Evolutionary conservation across 116 monocot species (phyloP).

Genomic region (Iris pallida): DNA sequence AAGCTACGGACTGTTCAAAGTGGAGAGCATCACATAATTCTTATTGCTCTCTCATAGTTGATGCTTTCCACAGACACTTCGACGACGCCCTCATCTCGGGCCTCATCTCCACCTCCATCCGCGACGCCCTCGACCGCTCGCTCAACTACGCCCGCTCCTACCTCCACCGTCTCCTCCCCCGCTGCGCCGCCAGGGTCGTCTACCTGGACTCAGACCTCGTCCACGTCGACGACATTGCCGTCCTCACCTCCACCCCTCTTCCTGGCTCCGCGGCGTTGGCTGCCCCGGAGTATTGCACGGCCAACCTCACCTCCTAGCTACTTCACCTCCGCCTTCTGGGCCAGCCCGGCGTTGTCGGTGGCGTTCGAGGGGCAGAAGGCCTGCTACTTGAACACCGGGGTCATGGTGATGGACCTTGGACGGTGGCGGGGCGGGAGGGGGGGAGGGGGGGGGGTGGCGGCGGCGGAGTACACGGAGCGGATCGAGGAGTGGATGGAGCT

Average conservation of each 20-base stretch:
- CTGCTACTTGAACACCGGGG: slow-evolving; percentile 82
- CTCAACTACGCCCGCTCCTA: slow-evolving; percentile 84
- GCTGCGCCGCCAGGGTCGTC: slow-evolving; percentile 40
- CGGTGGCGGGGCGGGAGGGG: slow-evolving; percentile 53
- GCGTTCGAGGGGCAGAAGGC: slow-evolving; percentile 40
- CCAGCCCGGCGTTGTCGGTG: slow-evolving; percentile 39
- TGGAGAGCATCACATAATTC: too few relatives aligned
- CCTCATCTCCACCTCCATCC: slow-evolving; percentile 73
- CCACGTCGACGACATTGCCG: slow-evolving; percentile 61
- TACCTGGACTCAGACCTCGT: slow-evolving; percentile 77
- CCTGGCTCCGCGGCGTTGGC: slow-evolving; percentile 38
- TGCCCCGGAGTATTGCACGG: slow-evolving; percentile 78
- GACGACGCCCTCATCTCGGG: slow-evolving; percentile 49
- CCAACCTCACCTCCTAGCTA: slow-evolving; percentile 71
- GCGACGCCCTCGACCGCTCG: slow-evolving; percentile 66
- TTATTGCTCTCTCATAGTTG: too few relatives aligned
- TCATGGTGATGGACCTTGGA: slow-evolving; percentile 72
- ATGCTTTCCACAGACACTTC: too few relatives aligned
- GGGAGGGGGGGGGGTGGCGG: too few relatives aligned
- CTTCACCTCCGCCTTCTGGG: slow-evolving; percentile 68
- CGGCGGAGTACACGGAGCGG: slow-evolving; percentile 44
- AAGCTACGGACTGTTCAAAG: too few relatives aligned
- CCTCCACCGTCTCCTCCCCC: slow-evolving; percentile 41
- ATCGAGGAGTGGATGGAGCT: slow-evolving; percentile 81
- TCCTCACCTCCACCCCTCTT: slow-evolving; percentile 36